Evolutionary conservation across 345 rosid genomes (phyloP).

Genomic region (Cardamine resedifolia): DNA sequence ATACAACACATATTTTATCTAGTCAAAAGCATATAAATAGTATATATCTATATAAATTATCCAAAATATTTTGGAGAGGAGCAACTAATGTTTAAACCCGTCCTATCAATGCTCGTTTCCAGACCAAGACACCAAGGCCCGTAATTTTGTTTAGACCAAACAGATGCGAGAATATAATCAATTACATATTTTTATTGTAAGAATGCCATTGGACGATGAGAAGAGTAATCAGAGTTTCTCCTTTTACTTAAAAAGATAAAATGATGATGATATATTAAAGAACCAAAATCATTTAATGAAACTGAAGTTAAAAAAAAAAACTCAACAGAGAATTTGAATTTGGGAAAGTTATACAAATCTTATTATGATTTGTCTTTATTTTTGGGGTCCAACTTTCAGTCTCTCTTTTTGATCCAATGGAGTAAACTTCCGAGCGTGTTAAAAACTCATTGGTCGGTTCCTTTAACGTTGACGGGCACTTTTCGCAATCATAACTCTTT

Average conservation of each 20-base stretch:
- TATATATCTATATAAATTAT: too few relatives aligned
- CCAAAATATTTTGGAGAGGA: too few relatives aligned
- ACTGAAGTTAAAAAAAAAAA: slow-evolving; percentile 12
- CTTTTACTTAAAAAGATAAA: neutral
- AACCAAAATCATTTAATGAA: slow-evolving; percentile 13
- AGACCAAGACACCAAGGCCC: too few relatives aligned
- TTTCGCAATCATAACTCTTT: slow-evolving; percentile 25
- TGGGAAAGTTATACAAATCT: neutral
- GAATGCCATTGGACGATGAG: neutral
- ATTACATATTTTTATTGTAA: neutral
- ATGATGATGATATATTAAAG: neutral
- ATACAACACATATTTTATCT: too few relatives aligned
- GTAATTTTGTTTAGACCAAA: too few relatives aligned
- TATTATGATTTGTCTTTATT: neutral
- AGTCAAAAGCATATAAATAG: too few relatives aligned
- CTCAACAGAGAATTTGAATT: neutral
- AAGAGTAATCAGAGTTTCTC: neutral
- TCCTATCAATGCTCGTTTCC: too few relatives aligned
- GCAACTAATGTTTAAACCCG: too few relatives aligned
- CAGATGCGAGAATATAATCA: too few relatives aligned
- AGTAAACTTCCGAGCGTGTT: slow-evolving; percentile 18
- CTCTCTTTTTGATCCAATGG: slow-evolving; percentile 10
- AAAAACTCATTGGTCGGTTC: slow-evolving; percentile 19
- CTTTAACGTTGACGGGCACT: slow-evolving; percentile 28
- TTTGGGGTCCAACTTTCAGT: neutral